Evolutionary conservation across 202 grass and related monocot species (phyloP).

Genomic region (Bolboschoenoplectus hybrid): DNA sequence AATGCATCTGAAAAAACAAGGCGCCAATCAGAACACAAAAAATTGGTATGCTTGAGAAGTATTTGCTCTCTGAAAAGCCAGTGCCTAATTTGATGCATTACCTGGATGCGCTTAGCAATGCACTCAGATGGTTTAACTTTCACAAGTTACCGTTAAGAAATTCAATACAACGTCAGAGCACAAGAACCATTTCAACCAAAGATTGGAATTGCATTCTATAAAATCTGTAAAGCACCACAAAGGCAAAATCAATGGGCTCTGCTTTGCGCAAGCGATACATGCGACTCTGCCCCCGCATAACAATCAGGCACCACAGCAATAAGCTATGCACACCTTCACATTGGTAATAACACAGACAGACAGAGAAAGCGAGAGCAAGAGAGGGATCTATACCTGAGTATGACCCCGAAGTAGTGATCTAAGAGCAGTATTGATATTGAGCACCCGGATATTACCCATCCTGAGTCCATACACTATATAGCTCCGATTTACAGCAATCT

Average conservation of each 20-base stretch:
- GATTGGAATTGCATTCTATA: constrained; percentile 1
- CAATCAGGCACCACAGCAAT: constrained; percentile 7
- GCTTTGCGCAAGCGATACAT: not conserved
- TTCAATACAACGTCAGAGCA: not conserved
- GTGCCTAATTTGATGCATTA: not conserved
- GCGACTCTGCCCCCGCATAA: constrained; percentile 10
- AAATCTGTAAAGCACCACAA: not conserved
- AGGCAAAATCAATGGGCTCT: not conserved
- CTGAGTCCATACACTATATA: constrained; percentile 95
- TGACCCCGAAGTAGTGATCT: constrained; percentile 86
- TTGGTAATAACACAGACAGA: not conserved
- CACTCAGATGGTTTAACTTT: not conserved
- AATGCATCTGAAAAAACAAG: not conserved
- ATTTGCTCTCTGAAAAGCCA: not conserved
- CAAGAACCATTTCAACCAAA: not conserved
- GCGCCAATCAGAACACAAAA: not conserved
- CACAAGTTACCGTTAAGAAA: not conserved
- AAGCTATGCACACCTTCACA: not conserved
- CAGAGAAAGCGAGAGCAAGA: not conserved
- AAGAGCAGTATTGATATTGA: constrained; percentile 91
- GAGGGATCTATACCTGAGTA: constrained; percentile 56
- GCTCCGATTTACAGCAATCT: constrained; percentile 82
- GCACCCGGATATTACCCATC: constrained; percentile 79
- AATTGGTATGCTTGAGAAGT: not conserved
- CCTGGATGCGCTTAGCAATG: not conserved